Evolutionary conservation across 345 rosid genomes (phyloP), one percentile per base, ranked within the genome.

Genomic region (Aethionema arabicum): DNA sequence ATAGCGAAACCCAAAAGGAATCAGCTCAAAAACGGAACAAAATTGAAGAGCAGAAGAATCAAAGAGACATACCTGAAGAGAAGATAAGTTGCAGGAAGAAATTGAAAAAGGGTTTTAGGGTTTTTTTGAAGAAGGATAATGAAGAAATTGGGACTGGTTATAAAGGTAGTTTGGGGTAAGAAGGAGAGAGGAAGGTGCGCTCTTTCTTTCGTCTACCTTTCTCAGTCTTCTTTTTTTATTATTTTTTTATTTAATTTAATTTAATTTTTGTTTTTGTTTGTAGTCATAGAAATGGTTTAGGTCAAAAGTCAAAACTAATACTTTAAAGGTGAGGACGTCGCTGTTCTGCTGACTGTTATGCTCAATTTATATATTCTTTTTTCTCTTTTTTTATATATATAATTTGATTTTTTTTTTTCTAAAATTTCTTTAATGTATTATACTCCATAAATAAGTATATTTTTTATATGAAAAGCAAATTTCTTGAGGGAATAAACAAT

Each of bases 101-200:
- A 59, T 4, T 33, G 13, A 4, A 3, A 8, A 47, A 54, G 62
- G 27, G 61, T 55, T 6, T 40, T 53, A 35, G 55, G 68, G 27
- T 21, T 21, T 15, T 48, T 48, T 5, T 8, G 33, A 50, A 50
- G 69, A 57, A 56, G 53, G 57, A 56, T 32, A 36, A 50, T 41
- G 9, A 53, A 72, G 45, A 42, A 50, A 63, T 44, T 32, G 27
- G 2, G 27, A 21, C 2, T 21, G 27, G 27, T 21, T 21, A 1
- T 21, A 21, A 21, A 21, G 27, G 27, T 21, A 21, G 27, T 21
- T 21, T 21, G 27, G 27, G 27, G 27, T 21, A 61, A 73, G 95
- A 81, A 81, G 83, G 73, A 70, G 82, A 54, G 70, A 79, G 88
- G 96, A 88, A 86, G 83, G 79, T 61, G 73, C 27, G 81, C 69